Percentiles rank a stretch among this genome's conserved stretches.
Evolutionary conservation across 805 yeast genomes (phyloP).

Genomic region (Candida incommunis): DNA sequence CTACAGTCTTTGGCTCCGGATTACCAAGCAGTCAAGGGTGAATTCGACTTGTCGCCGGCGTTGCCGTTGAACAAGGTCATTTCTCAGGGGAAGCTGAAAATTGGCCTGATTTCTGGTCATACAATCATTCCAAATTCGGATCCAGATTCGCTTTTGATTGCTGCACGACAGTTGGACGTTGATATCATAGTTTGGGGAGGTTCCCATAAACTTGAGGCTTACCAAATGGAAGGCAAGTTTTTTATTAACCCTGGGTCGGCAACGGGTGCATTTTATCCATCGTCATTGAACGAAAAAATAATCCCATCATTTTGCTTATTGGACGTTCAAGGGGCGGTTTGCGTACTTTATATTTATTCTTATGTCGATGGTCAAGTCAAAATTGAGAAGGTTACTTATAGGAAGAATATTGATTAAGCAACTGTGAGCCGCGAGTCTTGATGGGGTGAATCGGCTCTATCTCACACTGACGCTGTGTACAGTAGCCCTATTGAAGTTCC

Average conservation of each 20-base stretch:
- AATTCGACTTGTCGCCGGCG: conserved; percentile 43
- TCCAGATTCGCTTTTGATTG: conserved; percentile 65
- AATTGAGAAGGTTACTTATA: conserved; percentile 72
- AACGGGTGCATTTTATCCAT: conserved; percentile 74
- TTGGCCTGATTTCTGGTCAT: conserved; percentile 79
- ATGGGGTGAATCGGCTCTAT: too few species aligned
- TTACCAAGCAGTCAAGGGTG: conserved; percentile 69
- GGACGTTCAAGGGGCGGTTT: conserved; percentile 67
- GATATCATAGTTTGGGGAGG: conserved; percentile 91
- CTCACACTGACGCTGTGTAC: too few species aligned
- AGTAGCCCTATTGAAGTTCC: too few species aligned
- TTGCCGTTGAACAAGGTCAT: conserved; percentile 55
- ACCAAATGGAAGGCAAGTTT: conserved; percentile 80
- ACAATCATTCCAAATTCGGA: conserved; percentile 75
- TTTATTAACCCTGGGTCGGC: conserved; percentile 96
- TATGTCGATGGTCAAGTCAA: conserved; percentile 68
- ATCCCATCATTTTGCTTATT: conserved; percentile 80
- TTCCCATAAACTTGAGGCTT: conserved; percentile 84
- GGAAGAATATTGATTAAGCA: conserved; percentile 26
- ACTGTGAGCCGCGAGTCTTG: too few species aligned
- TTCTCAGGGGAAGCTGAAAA: conserved; percentile 52
- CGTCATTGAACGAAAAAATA: conserved; percentile 39
- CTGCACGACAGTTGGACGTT: conserved; percentile 84
- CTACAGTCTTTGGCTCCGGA: conserved; percentile 57
- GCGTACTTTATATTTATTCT: conserved; percentile 78